Percentiles rank a stretch among this genome's conserved stretches.
These are phyloP conservation scores for Calocera cornea DNA, from an alignment of 768 basidiomycete genomes.

Conservation along the genomic window DNA sequence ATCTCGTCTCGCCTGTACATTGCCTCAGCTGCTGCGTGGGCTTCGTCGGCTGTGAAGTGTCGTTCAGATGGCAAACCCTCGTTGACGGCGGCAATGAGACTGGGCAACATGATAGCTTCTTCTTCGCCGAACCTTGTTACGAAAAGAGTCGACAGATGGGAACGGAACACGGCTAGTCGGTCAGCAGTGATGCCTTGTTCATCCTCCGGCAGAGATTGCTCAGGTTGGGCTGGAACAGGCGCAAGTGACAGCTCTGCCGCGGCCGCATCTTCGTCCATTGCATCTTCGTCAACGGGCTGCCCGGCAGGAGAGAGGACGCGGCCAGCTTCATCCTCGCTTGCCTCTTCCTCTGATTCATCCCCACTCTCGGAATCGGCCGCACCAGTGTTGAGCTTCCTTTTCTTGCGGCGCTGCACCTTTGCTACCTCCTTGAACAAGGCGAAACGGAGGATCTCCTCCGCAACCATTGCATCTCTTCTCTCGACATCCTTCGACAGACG, in stretches of 20 bases:
- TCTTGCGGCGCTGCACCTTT: constrained; percentile 65
- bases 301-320: not conserved
- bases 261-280: constrained; percentile 33
- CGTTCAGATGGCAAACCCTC: constrained; percentile 50
- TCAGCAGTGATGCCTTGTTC: not conserved
- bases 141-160: constrained; percentile 59
- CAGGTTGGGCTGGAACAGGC: not conserved
- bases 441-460: constrained; percentile 91
- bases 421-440: constrained; percentile 96
- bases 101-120: constrained; percentile 58
- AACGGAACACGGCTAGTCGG: constrained; percentile 71
- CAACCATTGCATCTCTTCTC: constrained; percentile 70
- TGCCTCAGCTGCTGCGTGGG: constrained; percentile 48
- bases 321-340: constrained; percentile 24
- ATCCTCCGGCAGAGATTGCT: not conserved
- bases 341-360: constrained; percentile 32
- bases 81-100: constrained; percentile 64
- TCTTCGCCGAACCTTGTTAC: constrained; percentile 53
- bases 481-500: constrained; percentile 77
- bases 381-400: constrained; percentile 70
- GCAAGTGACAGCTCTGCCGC: constrained; percentile 9
- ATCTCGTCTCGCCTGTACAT: constrained; percentile 72
- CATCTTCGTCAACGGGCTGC: constrained; percentile 38
- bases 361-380: constrained; percentile 28
- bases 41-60: constrained; percentile 74